Conservation (phyloP, 495 filamentous ascomycete genomes). For the Cetradonia linearis region DNA sequence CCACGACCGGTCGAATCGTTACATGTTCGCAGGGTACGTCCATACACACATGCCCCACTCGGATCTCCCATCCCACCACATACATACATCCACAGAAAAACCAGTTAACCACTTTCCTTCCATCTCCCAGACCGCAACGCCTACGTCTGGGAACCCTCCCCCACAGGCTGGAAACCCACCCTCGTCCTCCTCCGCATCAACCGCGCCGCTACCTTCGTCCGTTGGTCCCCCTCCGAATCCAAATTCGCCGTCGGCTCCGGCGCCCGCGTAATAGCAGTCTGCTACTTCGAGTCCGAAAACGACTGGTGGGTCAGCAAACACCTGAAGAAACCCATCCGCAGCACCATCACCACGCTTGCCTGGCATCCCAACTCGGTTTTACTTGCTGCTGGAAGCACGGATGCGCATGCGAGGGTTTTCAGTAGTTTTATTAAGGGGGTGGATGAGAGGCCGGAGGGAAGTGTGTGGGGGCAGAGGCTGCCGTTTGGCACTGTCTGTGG, state of each 20-base stretch:
- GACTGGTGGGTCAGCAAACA: slow-evolving; percentile 99
- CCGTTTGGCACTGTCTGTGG: slow-evolving; percentile 98
- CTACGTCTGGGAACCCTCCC: slow-evolving; percentile 90
- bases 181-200: slow-evolving; percentile 95
- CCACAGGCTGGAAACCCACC: slow-evolving; percentile 89
- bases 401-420: slow-evolving; percentile 94
- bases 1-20: slow-evolving; percentile 80
- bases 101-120: neutral
- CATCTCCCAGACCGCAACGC: slow-evolving; percentile 74
- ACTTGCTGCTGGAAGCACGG: slow-evolving; percentile 84
- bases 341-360: slow-evolving; percentile 82
- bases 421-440: slow-evolving; percentile 93
- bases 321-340: slow-evolving; percentile 94
- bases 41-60: neutral
- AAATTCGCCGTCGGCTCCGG: slow-evolving; percentile 97
- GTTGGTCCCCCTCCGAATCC: slow-evolving; percentile 92
- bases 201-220: slow-evolving; percentile 89
- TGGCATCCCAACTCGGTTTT: slow-evolving; percentile 98
- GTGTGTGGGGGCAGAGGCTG: slow-evolving; percentile 85
- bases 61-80: too few relatives aligned
- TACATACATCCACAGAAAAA: neutral
- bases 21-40: slow-evolving; percentile 85
- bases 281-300: slow-evolving; percentile 98
- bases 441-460: slow-evolving; percentile 76
- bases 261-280: slow-evolving; percentile 90